Evolutionary conservation across 2,329 filamentous ascomycete genomes (phyloP), one percentile per base, ranked within the genome.

Genomic region (Clonostachys rosea): DNA sequence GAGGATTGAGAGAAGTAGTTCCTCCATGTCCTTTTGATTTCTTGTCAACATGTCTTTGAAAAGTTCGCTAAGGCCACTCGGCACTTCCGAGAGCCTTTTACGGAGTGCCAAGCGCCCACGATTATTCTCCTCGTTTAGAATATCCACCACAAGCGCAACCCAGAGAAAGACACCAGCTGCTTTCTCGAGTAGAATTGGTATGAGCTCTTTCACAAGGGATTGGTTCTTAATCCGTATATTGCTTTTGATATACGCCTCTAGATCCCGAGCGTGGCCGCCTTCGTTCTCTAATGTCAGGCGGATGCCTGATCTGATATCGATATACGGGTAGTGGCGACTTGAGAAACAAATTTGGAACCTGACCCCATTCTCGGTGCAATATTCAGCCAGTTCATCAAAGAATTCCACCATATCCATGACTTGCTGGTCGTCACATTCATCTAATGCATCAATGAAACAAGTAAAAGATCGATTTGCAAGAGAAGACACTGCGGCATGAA

Each of bases 1-100:
- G 17, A 49, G 68, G 1, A 84, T 49, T 33, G 71, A 79, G 0
- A 77, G 51, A 0, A 68, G 47, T 0, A 82, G 51, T 0, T 67
- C 59, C 0, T 71, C 59, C 42, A 60, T 59, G 6, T 78, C 65
- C 0, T 63, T 36, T 0, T 47, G 16, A 45, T 84, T 76, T 36
- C 74, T 66, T 4, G 50, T 66, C 5, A 82, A 47, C 2, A 81
- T 75, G 35, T 75, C 58, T 13, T 62, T 63, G 51, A 84, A 82
- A 0, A 83, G 55, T 0, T 73, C 60, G 44, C 66, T 57, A 1
- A 83, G 59, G 4, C 62, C 62, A 3, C n/a, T 43, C 0, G 71
- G 71, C 2, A 73, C 63, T 14, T 66, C 56, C 1, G 43, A 34
- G 0, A 75, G 58, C 10, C 51, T 59, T 24, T 55, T 49, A 5